phyloP scores from a whole-genome alignment of 1,284 basidiomycete species.

The Apiotrichum brassicae region DNA sequence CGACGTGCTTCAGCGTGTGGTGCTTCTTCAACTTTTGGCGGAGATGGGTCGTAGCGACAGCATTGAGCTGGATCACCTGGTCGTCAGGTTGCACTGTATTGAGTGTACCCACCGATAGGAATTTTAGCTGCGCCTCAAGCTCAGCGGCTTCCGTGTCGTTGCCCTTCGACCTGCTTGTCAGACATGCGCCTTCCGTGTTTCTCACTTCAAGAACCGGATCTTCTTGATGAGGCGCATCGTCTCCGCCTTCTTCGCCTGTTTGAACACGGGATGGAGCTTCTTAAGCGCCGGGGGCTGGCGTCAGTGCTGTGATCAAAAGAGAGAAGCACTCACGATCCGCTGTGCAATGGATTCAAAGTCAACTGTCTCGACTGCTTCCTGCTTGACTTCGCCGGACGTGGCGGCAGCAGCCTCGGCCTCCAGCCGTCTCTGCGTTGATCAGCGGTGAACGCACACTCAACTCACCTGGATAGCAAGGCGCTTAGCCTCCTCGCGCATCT shows the following conservation, averaged over 20 bases:
- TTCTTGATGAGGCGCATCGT: slow-evolving; percentile 75
- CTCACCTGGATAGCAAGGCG: slow-evolving; percentile 32
- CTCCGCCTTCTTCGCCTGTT: slow-evolving; percentile 77
- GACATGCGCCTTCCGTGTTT: background rate
- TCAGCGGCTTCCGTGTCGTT: slow-evolving; percentile 48
- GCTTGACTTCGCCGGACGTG: background rate
- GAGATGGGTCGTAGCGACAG: slow-evolving; percentile 59
- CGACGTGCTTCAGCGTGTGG: slow-evolving; percentile 45
- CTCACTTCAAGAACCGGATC: slow-evolving; percentile 63
- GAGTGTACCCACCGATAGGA: slow-evolving; percentile 56
- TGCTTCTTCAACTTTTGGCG: slow-evolving; percentile 69
- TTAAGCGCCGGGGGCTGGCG: slow-evolving; percentile 42
- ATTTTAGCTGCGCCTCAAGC: slow-evolving; percentile 61
- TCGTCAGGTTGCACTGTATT: background rate
- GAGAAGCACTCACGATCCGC: slow-evolving; percentile 30
- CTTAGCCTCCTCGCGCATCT: slow-evolving; percentile 42
- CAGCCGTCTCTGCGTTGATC: background rate
- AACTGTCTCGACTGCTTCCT: background rate
- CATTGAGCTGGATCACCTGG: slow-evolving; percentile 59
- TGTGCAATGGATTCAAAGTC: slow-evolving; percentile 28
- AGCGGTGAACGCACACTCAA: background rate
- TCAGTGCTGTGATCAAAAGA: background rate
- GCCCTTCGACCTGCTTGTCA: slow-evolving; percentile 40
- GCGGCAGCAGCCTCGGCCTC: background rate
- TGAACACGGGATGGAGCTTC: slow-evolving; percentile 49